Evolutionary conservation across 2,329 filamentous ascomycete species (phyloP).

Genomic region (Parascedosporium putredinis): DNA sequence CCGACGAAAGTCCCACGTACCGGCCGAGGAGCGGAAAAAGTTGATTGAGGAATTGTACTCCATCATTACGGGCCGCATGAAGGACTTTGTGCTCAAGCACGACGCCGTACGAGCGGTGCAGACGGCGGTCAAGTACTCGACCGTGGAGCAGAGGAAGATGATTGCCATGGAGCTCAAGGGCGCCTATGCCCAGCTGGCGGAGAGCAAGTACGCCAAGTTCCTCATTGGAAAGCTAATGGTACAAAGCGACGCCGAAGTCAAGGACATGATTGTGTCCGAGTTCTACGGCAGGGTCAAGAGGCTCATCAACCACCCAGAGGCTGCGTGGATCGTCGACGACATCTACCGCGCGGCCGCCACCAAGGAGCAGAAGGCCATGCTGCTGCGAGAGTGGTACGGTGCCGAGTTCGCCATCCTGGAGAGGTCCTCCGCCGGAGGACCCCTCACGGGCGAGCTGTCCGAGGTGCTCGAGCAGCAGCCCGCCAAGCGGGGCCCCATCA

Average conservation of each 20-base stretch:
- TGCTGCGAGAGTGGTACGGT: constrained; percentile 94
- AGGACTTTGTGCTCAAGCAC: constrained; percentile 97
- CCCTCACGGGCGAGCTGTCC: constrained; percentile 56
- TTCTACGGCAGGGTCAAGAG: constrained; percentile 91
- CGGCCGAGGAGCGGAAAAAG: constrained; percentile 75
- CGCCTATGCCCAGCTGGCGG: constrained; percentile 72
- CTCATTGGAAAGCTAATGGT: constrained; percentile 90
- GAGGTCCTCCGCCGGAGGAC: constrained; percentile 39
- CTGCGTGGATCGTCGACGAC: constrained; percentile 95
- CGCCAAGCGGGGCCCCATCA: constrained; percentile 77
- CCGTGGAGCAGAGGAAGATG: constrained; percentile 68
- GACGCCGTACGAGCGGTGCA: constrained; percentile 95
- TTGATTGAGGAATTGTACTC: constrained; percentile 82
- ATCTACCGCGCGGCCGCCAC: constrained; percentile 86
- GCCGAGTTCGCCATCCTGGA: constrained; percentile 81
- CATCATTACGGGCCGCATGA: constrained; percentile 83
- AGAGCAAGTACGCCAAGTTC: constrained; percentile 97
- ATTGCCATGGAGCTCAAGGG: constrained; percentile 83
- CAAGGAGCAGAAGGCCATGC: constrained; percentile 69
- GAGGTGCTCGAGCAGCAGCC: constrained; percentile 66
- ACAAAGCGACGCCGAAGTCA: constrained; percentile 78
- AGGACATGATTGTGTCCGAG: constrained; percentile 82
- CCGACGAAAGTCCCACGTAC: constrained; percentile 85
- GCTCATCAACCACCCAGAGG: constrained; percentile 91
- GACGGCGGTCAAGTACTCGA: constrained; percentile 93